These are phyloP conservation scores for Neoboletus subvelutipes DNA, from an alignment of 768 basidiomycete genomes.

Conservation along the genomic window DNA sequence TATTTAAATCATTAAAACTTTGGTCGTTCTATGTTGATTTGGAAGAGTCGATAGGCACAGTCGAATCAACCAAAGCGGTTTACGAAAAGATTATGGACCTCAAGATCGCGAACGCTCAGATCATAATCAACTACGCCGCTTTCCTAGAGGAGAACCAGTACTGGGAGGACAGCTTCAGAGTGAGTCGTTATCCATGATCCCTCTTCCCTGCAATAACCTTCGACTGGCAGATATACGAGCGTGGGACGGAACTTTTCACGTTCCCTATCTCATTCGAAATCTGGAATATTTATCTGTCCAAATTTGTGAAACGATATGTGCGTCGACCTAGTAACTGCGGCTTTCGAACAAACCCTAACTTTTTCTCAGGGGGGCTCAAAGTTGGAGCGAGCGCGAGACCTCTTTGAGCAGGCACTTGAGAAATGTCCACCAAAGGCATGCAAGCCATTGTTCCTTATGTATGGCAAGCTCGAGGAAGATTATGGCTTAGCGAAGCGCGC, in stretches of 20 bases:
- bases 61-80: conserved; percentile 86
- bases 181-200: conserved; percentile 42
- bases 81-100: conserved; percentile 97
- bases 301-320: conserved; percentile 96
- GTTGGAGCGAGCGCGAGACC: conserved; percentile 91
- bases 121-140: conserved; percentile 94
- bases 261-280: conserved; percentile 98
- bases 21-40: conserved; percentile 99
- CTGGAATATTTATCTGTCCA: conserved; percentile 98
- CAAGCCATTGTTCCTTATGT: conserved; percentile 95
- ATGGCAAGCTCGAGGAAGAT: conserved; percentile 94
- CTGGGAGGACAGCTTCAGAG: conserved; percentile 98
- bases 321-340: conserved; percentile 31
- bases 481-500: conserved; percentile 92
- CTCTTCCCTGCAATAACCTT: conserved; percentile 8
- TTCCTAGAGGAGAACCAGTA: conserved; percentile 98
- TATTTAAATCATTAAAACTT: conserved; percentile 97
- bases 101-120: conserved; percentile 96
- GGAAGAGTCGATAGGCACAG: conserved; percentile 94
- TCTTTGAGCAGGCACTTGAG: conserved; percentile 96
- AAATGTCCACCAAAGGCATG: conserved; percentile 94
- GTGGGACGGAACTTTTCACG: conserved; percentile 95
- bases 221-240: conserved; percentile 76
- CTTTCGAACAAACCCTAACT: not conserved
- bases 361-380: conserved; percentile 78